Evolutionary conservation across 345 rosid genomes (phyloP).

Genomic region (Eucalyptus cladocalyx): DNA sequence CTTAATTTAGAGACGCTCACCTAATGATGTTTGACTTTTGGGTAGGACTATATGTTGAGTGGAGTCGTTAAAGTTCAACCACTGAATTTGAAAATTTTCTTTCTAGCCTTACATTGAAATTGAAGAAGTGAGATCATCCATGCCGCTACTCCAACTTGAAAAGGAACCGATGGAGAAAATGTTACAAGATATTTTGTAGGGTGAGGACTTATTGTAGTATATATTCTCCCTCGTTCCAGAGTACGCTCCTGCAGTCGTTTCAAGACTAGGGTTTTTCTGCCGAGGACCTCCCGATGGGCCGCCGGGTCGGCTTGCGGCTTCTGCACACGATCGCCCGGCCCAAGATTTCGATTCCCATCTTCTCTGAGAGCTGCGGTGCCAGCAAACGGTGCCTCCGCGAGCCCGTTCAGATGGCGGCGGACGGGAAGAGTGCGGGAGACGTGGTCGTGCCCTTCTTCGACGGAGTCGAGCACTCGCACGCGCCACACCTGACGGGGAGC

Average conservation of each 20-base stretch:
- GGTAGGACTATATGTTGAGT: not conserved
- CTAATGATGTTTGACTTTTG: not conserved
- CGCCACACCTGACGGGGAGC: not conserved
- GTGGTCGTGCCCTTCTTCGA: not conserved
- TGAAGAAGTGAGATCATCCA: not conserved
- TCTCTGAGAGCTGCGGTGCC: not conserved
- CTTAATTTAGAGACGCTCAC: not conserved
- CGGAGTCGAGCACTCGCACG: not conserved
- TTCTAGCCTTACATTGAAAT: not conserved
- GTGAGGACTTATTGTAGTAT: not conserved
- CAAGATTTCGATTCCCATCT: not conserved
- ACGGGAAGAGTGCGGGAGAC: not conserved
- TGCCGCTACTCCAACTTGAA: too few species aligned
- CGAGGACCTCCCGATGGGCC: not conserved
- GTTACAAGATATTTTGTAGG: not conserved
- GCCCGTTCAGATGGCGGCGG: not conserved
- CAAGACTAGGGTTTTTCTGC: not conserved
- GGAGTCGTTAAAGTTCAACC: not conserved
- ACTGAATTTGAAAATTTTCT: not conserved
- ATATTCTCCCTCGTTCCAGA: not conserved
- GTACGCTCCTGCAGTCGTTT: not conserved
- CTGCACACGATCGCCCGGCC: not conserved
- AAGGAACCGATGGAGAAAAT: not conserved
- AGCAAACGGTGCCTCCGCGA: not conserved
- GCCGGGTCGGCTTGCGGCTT: not conserved